Base-by-base conservation (phyloP, 805 yeast genomes). In the Candida tibetensis region DNA sequence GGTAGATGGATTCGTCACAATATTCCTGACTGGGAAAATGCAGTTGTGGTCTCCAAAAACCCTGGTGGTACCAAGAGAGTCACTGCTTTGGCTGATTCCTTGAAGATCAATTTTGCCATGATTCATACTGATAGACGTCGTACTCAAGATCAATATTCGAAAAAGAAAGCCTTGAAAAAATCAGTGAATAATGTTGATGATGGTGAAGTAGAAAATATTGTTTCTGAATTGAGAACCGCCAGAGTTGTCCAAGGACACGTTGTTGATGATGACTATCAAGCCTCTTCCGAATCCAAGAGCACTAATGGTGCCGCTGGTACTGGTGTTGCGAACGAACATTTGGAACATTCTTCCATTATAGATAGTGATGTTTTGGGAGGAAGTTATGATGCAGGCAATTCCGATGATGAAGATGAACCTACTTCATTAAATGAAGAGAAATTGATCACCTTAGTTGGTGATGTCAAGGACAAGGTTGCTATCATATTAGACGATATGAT, bases 41-140 rank as follows among this genome's bases (percentile, higher is more conserved):
- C 96, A 2, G 99, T 95, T 17, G 95, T 93, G 38, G 99, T 93
- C 9, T 89, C 97, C n/a, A 93, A 93, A 61, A 93, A 93, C 65
- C 98, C 99, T 15, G 99, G 99, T 46, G 99, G 99, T 40, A 90
- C 99, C 15, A 93, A 93, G 62, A 78, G 99, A 49, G 99, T 93
- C 37, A 93, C 99, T 14, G 90, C 97, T 1, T 72, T 93, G 52
- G 99, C 99, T n/a, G 99, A 95, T 66, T 81, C 95, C 27, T 74
- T 93, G 52, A 91, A 91, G 66, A 86, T 93, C 50, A 89, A 93
- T 62, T 93, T 93, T 58, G 99, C 99, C 42, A 91, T 93, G 98
- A 91, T 95, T 50, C 98, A 93, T 60, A 93, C 99, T 15, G 99
- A 93, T 66, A 80, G 98, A 58, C 82, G 97, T 65, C 81, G 99